A percentile compares a stretch with the other conserved stretches of the same genome.
These are phyloP conservation scores for Musa schizocarpa DNA, from an alignment of 176 grass and related monocot genomes.

Conservation along the genomic window DNA sequence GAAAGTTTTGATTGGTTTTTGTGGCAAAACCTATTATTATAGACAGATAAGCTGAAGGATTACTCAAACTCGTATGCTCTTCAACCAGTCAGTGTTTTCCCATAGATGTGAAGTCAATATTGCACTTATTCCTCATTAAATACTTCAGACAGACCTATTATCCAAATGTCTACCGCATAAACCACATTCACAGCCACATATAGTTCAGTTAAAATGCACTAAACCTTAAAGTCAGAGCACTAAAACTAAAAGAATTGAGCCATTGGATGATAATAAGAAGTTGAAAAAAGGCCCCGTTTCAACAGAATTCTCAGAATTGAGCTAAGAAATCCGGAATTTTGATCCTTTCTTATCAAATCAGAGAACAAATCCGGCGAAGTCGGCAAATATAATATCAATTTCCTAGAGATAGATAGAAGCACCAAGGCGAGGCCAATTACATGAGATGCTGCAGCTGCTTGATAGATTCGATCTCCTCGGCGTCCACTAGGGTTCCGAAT, in stretches of 20 bases:
- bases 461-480: constrained; percentile 40
- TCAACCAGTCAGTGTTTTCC: background rate
- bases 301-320: background rate
- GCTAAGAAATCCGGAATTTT: background rate
- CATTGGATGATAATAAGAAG: background rate
- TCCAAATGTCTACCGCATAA: background rate
- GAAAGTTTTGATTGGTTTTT: no score
- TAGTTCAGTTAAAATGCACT: background rate
- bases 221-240: background rate
- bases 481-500: constrained; percentile 52
- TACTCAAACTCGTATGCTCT: no score
- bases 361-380: background rate
- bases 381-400: background rate
- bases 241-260: background rate
- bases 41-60: no score
- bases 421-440: constrained; percentile 21
- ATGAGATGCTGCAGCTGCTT: constrained; percentile 67
- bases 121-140: background rate
- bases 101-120: background rate
- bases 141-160: background rate
- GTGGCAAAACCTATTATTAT: no score
- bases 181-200: background rate
- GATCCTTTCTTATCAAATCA: background rate
- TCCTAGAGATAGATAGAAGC: background rate
- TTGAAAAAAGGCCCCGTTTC: background rate